Evolutionary conservation across 2,329 filamentous ascomycete species (phyloP).

Genomic region (Colletotrichum salicis): DNA sequence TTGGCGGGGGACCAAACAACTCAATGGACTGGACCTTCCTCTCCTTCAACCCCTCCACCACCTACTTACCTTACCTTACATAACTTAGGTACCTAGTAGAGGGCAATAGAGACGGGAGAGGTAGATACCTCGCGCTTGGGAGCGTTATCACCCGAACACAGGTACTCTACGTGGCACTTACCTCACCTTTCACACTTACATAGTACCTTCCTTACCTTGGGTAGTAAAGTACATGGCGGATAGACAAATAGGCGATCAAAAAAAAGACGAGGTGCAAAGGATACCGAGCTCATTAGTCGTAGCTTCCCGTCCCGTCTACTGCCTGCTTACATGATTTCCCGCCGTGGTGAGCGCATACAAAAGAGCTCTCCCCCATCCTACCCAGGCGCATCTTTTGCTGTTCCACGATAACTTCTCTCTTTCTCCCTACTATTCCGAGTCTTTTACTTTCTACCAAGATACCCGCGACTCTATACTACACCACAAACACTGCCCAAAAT

Average conservation of each 20-base stretch:
- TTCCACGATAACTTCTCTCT: slow-evolving; percentile 2
- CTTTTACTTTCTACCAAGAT: neutral
- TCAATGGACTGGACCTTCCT: slow-evolving; percentile 32
- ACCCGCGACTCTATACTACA: neutral
- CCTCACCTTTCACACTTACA: too few species aligned
- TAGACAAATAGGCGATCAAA: neutral
- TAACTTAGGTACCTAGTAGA: too few species aligned
- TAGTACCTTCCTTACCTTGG: too few species aligned
- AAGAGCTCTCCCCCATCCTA: slow-evolving; percentile 16
- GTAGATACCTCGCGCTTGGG: too few species aligned
- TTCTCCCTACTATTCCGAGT: slow-evolving; percentile 4
- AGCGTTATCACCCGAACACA: too few species aligned
- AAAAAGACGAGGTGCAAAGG: slow-evolving; percentile 1
- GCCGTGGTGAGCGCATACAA: slow-evolving; percentile 19
- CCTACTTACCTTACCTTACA: too few species aligned
- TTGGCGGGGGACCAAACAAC: slow-evolving; percentile 15
- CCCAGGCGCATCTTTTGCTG: neutral
- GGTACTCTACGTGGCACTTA: too few species aligned
- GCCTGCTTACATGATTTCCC: neutral
- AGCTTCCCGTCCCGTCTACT: neutral
- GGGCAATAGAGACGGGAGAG: too few species aligned
- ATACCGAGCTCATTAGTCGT: slow-evolving; percentile 8
- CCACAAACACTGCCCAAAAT: slow-evolving; percentile 1
- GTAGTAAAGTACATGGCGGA: neutral
- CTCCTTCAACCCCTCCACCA: neutral